Conservation (phyloP, 1,284 basidiomycete species). For the Sanghuangporus sanghuang region DNA sequence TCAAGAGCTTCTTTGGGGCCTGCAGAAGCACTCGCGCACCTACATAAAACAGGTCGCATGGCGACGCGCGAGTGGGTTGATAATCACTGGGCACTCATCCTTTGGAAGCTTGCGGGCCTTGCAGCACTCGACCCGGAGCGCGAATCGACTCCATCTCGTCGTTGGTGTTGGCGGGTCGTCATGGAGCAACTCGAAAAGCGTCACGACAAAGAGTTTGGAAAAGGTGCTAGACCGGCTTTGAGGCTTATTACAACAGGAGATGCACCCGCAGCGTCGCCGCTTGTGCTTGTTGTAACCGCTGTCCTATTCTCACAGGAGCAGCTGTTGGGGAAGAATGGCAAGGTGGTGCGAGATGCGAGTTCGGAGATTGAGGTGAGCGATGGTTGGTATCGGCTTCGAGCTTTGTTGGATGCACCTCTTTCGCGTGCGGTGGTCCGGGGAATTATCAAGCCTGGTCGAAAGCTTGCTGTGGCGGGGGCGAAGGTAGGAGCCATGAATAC, state of each 20-base stretch:
- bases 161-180: constrained; percentile 81
- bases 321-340: constrained; percentile 3
- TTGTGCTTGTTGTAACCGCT: constrained; percentile 81
- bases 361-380: constrained; percentile 85
- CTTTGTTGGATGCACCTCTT: constrained; percentile 71
- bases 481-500: constrained; percentile 46
- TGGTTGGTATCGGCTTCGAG: constrained; percentile 90
- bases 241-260: constrained; percentile 76
- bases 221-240: constrained; percentile 75
- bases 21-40: constrained; percentile 44
- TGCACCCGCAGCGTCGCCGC: constrained; percentile 62
- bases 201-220: constrained; percentile 87
- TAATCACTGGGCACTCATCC: constrained; percentile 86
- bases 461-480: constrained; percentile 78
- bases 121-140: constrained; percentile 64
- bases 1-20: constrained; percentile 39
- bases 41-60: constrained; percentile 50
- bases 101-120: constrained; percentile 94
- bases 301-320: constrained; percentile 54
- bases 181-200: constrained; percentile 85
- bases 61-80: constrained; percentile 78
- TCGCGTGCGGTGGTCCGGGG: constrained; percentile 64
- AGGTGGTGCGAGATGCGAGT: constrained; percentile 22
- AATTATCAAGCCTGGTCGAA: constrained; percentile 71
- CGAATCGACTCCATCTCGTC: constrained; percentile 41